These are phyloP conservation scores for Yueomyces sinensis DNA, from an alignment of 805 yeast species.

Conservation along the genomic window DNA sequence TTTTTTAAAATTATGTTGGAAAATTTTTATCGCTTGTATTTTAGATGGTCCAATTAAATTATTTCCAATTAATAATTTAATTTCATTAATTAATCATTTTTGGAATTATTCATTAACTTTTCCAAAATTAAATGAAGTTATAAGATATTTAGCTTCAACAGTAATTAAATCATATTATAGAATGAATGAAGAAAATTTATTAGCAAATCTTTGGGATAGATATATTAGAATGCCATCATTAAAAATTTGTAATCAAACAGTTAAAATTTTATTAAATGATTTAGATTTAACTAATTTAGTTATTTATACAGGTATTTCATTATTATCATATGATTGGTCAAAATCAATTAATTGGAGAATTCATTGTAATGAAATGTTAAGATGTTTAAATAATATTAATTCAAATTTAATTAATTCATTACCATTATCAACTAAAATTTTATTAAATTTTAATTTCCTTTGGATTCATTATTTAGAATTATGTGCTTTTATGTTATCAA, in stretches of 20 bases:
- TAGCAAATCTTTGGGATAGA: conserved; percentile 5
- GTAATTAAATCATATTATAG: conserved; percentile 4
- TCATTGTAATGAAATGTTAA: conserved; percentile 1
- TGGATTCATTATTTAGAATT: background rate
- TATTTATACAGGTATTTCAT: background rate
- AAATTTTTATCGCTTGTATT: conserved; percentile 1
- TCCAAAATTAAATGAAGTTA: conserved; percentile 1
- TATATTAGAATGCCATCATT: conserved; percentile 4
- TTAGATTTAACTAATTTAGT: background rate
- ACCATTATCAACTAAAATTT: background rate
- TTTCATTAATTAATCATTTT: conserved; percentile 1
- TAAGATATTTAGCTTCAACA: conserved; percentile 2
- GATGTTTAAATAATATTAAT: background rate
- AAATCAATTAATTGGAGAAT: conserved; percentile 3
- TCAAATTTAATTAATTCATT: background rate
- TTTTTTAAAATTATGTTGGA: conserved; percentile 3
- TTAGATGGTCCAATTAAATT: conserved; percentile 2
- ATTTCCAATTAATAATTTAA: conserved; percentile 3
- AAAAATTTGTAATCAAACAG: background rate
- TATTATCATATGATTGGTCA: background rate
- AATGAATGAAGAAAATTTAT: background rate
- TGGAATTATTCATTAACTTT: background rate
- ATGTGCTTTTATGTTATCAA: background rate
- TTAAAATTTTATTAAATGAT: background rate
- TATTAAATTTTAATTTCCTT: too few relatives aligned